Conservation (phyloP, 148 eudicot species). For the Polygonum maritimum region DNA sequence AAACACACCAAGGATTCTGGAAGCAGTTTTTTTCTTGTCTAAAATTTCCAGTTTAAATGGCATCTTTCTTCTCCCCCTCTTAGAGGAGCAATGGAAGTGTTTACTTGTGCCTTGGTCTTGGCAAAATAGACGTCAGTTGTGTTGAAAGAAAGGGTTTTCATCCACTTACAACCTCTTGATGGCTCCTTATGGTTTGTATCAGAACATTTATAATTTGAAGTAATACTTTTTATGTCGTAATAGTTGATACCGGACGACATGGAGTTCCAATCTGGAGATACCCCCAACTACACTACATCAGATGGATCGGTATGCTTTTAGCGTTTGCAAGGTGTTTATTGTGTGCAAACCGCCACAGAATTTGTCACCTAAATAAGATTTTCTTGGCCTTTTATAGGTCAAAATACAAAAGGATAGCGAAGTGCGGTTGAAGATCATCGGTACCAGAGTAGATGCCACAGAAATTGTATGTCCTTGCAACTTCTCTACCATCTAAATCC, state of each 20-base stretch:
- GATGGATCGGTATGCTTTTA: constrained; percentile 77
- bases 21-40: background rate
- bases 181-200: background rate
- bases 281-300: constrained; percentile 81
- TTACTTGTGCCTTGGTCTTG: background rate
- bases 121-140: background rate
- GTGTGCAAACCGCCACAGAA: background rate
- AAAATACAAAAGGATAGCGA: constrained; percentile 95
- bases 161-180: background rate
- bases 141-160: background rate
- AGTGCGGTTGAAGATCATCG: constrained; percentile 86
- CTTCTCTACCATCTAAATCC: background rate
- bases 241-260: constrained; percentile 97
- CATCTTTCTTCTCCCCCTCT: background rate
- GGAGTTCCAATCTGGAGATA: constrained; percentile 95
- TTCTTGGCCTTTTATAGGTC: constrained; percentile 36
- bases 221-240: background rate
- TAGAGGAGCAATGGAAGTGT: background rate
- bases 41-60: background rate
- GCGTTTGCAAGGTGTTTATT: background rate
- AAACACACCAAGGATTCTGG: background rate
- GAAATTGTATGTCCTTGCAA: constrained; percentile 56
- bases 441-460: constrained; percentile 96
- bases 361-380: background rate
- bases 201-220: background rate